These are phyloP conservation scores for Ceratobasidium papillatum DNA, from an alignment of 1,284 basidiomycete species.

Conservation along the genomic window DNA sequence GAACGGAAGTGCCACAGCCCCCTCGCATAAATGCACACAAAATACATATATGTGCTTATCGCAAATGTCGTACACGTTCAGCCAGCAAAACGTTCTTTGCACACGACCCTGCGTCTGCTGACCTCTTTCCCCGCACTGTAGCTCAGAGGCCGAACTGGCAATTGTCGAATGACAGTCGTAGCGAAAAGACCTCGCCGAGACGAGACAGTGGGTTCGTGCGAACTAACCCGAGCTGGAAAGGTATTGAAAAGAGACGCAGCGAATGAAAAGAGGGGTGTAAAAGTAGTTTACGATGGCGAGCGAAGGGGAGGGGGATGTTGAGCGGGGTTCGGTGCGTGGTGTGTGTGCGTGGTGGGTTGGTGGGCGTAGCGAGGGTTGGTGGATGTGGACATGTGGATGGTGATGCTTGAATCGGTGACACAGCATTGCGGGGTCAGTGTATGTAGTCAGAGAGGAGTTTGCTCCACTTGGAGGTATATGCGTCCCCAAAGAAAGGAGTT, in stretches of 20 bases:
- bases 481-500: conserved; percentile 5
- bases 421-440: conserved; percentile 2
- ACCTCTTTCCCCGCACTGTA: conserved; percentile 24
- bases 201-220: conserved; percentile 2
- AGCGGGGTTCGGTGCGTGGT: neutral
- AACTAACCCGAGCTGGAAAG: conserved; percentile 35
- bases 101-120: conserved; percentile 14
- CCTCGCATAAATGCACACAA: neutral
- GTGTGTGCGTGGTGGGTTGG: neutral
- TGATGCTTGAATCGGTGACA: neutral
- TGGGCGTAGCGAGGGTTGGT: conserved; percentile 1
- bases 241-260: neutral
- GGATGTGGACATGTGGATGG: neutral
- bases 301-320: neutral
- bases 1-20: neutral
- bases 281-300: neutral
- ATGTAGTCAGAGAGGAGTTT: neutral
- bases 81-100: neutral
- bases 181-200: conserved; percentile 32
- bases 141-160: neutral
- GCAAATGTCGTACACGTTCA: neutral
- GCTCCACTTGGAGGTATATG: conserved; percentile 6
- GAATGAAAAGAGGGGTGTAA: neutral
- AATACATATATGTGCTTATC: neutral
- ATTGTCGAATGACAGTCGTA: conserved; percentile 7